A percentile compares a stretch with the other conserved stretches of the same genome.
These are phyloP conservation scores for Boehmeria nivea DNA, from an alignment of 306 rosid species.

Conservation along the genomic window DNA sequence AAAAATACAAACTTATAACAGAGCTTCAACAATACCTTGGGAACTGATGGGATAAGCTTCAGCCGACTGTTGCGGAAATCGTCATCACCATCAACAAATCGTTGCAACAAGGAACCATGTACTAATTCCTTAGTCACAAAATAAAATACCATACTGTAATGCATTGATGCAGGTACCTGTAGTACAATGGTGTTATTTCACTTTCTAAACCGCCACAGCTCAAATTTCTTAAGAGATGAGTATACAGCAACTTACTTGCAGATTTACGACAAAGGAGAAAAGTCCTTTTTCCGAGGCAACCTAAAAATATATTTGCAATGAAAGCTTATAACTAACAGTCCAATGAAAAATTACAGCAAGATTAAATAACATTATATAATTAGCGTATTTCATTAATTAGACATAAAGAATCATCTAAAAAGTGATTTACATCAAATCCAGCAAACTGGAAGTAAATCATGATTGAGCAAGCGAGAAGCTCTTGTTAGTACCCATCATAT, in stretches of 20 bases:
- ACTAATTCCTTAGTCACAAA: constrained; percentile 77
- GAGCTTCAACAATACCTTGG: constrained; percentile 53
- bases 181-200: constrained; percentile 21
- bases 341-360: neutral
- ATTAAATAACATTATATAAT: no score
- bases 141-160: constrained; percentile 96
- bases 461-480: no score
- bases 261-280: constrained; percentile 72
- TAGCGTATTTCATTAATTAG: no score
- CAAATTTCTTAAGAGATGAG: constrained; percentile 6
- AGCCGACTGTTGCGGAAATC: constrained; percentile 95
- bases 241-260: constrained; percentile 69
- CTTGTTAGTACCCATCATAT: no score
- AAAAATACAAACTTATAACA: neutral
- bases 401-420: no score
- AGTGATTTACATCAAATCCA: no score
- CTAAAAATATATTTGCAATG: constrained; percentile 36
- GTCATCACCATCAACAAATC: constrained; percentile 96
- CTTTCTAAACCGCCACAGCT: constrained; percentile 18
- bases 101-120: constrained; percentile 90
- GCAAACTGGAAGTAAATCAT: no score
- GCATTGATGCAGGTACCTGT: constrained; percentile 93
- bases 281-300: constrained; percentile 90
- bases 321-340: constrained; percentile 14
- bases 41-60: constrained; percentile 96